These are phyloP conservation scores for Macadamia tetraphylla DNA, from an alignment of 164 flowering plant genomes.

Conservation along the genomic window DNA sequence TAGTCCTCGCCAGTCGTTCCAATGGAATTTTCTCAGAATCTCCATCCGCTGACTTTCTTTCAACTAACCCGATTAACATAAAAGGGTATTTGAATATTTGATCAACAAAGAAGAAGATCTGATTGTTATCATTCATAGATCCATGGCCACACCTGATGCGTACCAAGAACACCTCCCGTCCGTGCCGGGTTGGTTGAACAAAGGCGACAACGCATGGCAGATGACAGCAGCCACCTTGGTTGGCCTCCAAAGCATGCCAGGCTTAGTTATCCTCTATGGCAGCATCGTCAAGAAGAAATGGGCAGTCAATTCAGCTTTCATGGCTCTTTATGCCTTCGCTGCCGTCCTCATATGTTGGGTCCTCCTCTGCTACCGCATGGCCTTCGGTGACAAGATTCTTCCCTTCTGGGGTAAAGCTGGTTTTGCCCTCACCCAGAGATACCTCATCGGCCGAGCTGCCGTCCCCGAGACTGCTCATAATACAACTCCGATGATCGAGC, in stretches of 20 bases:
- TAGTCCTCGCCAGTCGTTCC: too few species aligned
- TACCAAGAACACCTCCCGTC: constrained; percentile 3
- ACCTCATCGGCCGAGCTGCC: not conserved
- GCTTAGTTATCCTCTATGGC: constrained; percentile 15
- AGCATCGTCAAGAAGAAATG: constrained; percentile 21
- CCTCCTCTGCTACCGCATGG: constrained; percentile 13
- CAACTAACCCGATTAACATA: too few species aligned
- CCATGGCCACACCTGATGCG: not conserved
- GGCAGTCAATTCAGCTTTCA: constrained; percentile 22
- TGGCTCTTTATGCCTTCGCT: constrained; percentile 22
- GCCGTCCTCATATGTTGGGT: constrained; percentile 19
- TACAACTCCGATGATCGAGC: not conserved
- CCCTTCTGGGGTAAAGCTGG: constrained; percentile 23
- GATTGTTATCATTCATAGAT: too few species aligned
- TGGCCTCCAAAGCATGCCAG: constrained; percentile 18
- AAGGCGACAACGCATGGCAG: constrained; percentile 27
- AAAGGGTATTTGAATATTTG: too few species aligned
- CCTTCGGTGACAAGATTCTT: constrained; percentile 18
- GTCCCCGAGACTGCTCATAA: constrained; percentile 6
- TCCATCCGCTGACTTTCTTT: too few species aligned
- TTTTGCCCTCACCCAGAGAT: constrained; percentile 10
- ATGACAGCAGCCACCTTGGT: constrained; percentile 17
- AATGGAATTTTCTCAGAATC: too few species aligned
- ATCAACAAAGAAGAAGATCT: too few species aligned
- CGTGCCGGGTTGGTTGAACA: constrained; percentile 17